Evolutionary conservation across 768 basidiomycete species (phyloP).

Genomic region (Erythrobasidium yunnanense): DNA sequence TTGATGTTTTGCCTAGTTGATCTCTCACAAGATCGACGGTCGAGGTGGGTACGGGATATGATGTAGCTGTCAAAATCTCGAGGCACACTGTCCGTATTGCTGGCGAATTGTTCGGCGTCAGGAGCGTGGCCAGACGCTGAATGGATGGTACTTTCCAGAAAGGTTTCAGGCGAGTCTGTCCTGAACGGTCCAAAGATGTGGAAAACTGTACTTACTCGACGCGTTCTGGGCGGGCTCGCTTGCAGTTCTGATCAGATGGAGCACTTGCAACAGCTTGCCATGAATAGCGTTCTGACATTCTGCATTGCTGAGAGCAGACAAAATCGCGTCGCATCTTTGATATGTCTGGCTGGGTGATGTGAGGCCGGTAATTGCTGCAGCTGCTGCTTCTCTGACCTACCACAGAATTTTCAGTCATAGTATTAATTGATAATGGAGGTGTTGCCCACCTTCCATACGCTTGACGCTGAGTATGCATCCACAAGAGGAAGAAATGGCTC

Average conservation of each 20-base stretch:
- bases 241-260: background rate
- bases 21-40: no score
- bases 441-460: slow-evolving; percentile 17
- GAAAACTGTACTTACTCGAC: background rate
- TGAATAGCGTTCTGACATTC: background rate
- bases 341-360: background rate
- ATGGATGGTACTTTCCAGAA: no score
- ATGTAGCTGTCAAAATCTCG: no score
- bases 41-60: no score
- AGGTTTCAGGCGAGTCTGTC: no score
- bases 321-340: background rate
- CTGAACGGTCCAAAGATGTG: background rate
- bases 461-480: background rate
- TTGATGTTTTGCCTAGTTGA: no score
- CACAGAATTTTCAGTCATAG: no score
- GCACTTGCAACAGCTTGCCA: background rate
- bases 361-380: slow-evolving; percentile 10
- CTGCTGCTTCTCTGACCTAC: slow-evolving; percentile 23
- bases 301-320: background rate
- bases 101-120: no score
- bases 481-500: slow-evolving; percentile 6
- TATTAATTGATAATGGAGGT: no score
- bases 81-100: no score
- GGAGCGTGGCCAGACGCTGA: no score
- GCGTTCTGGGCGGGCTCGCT: background rate